phyloP scores from a whole-genome alignment of 495 filamentous ascomycete genomes.

The Sporormia fimetaria region DNA sequence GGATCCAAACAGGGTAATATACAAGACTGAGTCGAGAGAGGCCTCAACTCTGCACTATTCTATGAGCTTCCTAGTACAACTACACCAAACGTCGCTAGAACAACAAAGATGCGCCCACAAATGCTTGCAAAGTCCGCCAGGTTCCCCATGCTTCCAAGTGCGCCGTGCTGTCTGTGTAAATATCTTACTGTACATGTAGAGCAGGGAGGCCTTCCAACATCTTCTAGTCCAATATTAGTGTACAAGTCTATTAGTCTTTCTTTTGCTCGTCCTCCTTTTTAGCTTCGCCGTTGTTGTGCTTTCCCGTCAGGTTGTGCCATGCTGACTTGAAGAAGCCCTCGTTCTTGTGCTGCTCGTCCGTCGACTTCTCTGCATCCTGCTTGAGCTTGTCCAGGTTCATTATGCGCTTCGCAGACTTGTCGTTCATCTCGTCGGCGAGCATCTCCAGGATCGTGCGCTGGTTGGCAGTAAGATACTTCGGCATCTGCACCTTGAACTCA shows the following conservation, averaged over 20 bases:
- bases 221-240: too few species aligned
- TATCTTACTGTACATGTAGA: too few species aligned
- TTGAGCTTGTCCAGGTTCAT: conserved; percentile 57
- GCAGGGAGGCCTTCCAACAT: too few species aligned
- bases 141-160: too few species aligned
- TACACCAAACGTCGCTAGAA: neutral
- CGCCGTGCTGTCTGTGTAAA: too few species aligned
- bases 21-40: conserved; percentile 26
- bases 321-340: conserved; percentile 81
- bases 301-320: conserved; percentile 78
- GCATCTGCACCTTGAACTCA: conserved; percentile 91
- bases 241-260: conserved; percentile 17
- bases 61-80: conserved; percentile 5
- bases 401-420: conserved; percentile 79
- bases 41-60: conserved; percentile 5
- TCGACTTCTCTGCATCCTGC: conserved; percentile 15
- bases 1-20: conserved; percentile 14
- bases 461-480: conserved; percentile 79
- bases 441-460: conserved; percentile 88
- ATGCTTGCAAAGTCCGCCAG: conserved; percentile 12
- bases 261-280: conserved; percentile 27
- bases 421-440: conserved; percentile 86
- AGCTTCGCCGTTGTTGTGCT: conserved; percentile 42
- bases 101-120: conserved; percentile 12
- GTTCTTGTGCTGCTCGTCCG: conserved; percentile 46